Percentiles rank a stretch among this genome's conserved stretches.
Conservation (phyloP, 208 protist species). For the Acanthamoeba rhysodes region DNA sequence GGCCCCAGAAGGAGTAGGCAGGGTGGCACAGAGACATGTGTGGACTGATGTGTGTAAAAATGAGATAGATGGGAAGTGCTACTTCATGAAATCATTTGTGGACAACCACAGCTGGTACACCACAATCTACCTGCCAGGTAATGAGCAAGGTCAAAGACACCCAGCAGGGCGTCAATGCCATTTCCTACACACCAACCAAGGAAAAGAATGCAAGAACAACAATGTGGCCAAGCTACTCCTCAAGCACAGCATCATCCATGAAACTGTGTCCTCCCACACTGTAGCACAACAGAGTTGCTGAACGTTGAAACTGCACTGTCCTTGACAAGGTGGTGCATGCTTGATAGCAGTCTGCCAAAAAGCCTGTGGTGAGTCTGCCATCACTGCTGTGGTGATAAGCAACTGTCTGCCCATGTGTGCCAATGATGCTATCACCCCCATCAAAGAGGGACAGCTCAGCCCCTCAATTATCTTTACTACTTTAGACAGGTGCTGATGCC, state of each 20-base stretch:
- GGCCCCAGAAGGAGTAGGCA: too few relatives aligned
- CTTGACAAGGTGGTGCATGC: background rate
- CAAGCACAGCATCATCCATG: background rate
- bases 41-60: background rate
- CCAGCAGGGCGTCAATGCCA: background rate
- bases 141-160: background rate
- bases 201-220: background rate
- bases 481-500: too few relatives aligned
- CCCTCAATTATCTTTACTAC: too few relatives aligned
- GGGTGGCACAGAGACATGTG: conserved; percentile 26
- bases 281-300: conserved; percentile 23
- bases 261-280: background rate
- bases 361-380: too few relatives aligned
- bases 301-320: background rate
- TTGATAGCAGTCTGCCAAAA: too few relatives aligned
- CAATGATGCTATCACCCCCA: too few relatives aligned
- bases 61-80: background rate
- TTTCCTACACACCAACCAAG: background rate
- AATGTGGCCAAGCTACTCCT: background rate
- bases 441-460: too few relatives aligned
- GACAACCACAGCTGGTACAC: background rate
- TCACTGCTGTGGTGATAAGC: too few relatives aligned
- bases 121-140: background rate
- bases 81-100: background rate
- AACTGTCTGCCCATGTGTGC: too few relatives aligned